These are phyloP conservation scores for Leccinum pachyderme DNA, from an alignment of 1,284 basidiomycete species.

Conservation along the genomic window DNA sequence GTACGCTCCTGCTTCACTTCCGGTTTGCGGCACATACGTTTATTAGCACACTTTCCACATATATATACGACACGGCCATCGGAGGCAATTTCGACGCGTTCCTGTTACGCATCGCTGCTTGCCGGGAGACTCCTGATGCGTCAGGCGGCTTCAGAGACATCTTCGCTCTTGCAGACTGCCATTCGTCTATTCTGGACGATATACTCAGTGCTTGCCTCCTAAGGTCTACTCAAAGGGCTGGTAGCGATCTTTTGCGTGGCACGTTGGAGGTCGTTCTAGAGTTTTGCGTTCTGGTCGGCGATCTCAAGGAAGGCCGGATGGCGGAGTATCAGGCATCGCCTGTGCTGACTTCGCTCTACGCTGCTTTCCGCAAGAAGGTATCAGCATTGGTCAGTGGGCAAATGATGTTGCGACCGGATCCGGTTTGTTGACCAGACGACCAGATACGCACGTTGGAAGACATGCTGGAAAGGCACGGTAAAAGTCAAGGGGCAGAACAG, in stretches of 20 bases:
- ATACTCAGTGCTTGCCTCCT: constrained; percentile 79
- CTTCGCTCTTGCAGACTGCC: constrained; percentile 68
- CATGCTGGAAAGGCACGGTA: constrained; percentile 40
- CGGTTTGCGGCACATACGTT: constrained; percentile 74
- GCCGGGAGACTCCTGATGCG: constrained; percentile 25
- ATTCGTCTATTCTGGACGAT: constrained; percentile 71
- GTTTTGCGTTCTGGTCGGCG: constrained; percentile 66
- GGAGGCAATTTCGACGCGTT: constrained; percentile 73
- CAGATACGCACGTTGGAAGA: constrained; percentile 21
- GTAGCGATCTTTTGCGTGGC: constrained; percentile 64
- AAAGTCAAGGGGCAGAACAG: constrained; percentile 19
- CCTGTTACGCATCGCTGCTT: constrained; percentile 42
- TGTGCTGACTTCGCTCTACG: constrained; percentile 51
- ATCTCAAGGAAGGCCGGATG: constrained; percentile 51
- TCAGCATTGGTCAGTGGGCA: constrained; percentile 51
- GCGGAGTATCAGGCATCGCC: constrained; percentile 61
- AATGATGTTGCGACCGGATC: neutral
- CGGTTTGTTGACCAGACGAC: constrained; percentile 2
- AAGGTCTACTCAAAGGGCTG: constrained; percentile 65
- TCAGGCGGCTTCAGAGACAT: constrained; percentile 58
- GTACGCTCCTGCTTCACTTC: constrained; percentile 59
- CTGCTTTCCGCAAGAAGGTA: constrained; percentile 57
- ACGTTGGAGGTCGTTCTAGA: constrained; percentile 69
- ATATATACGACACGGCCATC: constrained; percentile 77
- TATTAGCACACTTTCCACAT: constrained; percentile 59